phyloP scores from a whole-genome alignment of 1,284 basidiomycete species.

The Flammula alnicola region DNA sequence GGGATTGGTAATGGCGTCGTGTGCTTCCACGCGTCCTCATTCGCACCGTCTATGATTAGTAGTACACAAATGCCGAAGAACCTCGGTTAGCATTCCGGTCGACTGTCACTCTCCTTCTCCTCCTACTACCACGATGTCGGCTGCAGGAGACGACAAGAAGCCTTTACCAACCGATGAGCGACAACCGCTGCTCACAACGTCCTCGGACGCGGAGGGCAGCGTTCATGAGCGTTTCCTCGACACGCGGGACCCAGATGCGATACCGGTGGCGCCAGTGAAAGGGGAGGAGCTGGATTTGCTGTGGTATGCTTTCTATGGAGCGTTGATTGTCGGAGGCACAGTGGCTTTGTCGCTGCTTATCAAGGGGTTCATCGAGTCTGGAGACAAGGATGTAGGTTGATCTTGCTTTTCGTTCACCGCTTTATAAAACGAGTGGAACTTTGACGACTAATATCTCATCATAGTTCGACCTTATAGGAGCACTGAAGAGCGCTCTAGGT shows the following conservation, averaged over 20 bases:
- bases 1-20: too few relatives aligned
- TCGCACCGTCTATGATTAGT: too few relatives aligned
- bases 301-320: conserved; percentile 30
- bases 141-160: too few relatives aligned
- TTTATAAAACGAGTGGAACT: conserved; percentile 34
- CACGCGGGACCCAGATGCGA: not conserved
- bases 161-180: conserved; percentile 13
- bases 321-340: conserved; percentile 39
- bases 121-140: conserved; percentile 12
- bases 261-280: conserved; percentile 9
- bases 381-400: conserved; percentile 72
- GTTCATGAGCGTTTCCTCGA: conserved; percentile 10
- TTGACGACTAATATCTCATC: not conserved
- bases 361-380: conserved; percentile 71
- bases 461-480: conserved; percentile 80
- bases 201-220: conserved; percentile 3
- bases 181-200: conserved; percentile 12
- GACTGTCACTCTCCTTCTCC: too few relatives aligned
- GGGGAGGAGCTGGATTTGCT: conserved; percentile 22
- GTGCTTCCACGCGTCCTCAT: too few relatives aligned
- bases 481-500: conserved; percentile 80
- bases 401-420: too few relatives aligned
- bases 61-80: too few relatives aligned
- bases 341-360: conserved; percentile 57
- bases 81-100: too few relatives aligned